These are phyloP conservation scores for Zelonia costaricensis DNA, from an alignment of 208 protist species.

Conservation along the genomic window DNA sequence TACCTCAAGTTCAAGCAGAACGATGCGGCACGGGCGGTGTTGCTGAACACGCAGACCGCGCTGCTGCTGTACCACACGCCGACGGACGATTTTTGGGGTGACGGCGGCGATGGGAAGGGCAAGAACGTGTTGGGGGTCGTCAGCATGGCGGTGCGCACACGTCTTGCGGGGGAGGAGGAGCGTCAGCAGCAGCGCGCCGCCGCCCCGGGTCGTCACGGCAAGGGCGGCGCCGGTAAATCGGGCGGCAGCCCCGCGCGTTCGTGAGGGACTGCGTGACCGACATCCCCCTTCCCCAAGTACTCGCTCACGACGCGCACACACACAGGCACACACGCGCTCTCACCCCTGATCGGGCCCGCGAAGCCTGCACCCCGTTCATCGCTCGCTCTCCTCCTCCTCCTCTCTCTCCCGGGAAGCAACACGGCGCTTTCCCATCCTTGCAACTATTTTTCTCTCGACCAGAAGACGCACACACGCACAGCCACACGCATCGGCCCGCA, in stretches of 20 bases:
- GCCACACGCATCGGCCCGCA: no score
- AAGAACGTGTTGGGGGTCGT: conserved; percentile 83
- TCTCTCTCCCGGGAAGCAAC: no score
- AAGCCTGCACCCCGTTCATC: no score
- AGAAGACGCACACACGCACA: no score
- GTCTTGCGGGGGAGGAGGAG: conserved; percentile 40
- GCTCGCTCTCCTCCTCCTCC: no score
- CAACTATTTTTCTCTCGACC: no score
- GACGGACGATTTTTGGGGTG: conserved; percentile 86
- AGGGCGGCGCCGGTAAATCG: background rate
- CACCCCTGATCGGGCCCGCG: no score
- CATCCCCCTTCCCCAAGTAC: no score
- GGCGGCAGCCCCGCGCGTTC: background rate
- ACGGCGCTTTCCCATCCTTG: no score
- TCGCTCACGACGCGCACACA: background rate
- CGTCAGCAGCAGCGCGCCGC: conserved; percentile 21
- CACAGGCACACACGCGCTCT: no score
- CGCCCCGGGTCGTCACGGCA: conserved; percentile 5
- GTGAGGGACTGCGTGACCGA: no score
- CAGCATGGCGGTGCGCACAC: conserved; percentile 72
- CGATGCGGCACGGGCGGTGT: conserved; percentile 44
- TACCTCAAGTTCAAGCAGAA: conserved; percentile 93
- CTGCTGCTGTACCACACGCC: conserved; percentile 81
- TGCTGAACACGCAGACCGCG: conserved; percentile 63
- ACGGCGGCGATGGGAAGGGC: conserved; percentile 80